Percentiles rank a stretch among this genome's conserved stretches.
Evolutionary conservation across 768 basidiomycete genomes (phyloP).

Genomic region (Termitomyces sp.): DNA sequence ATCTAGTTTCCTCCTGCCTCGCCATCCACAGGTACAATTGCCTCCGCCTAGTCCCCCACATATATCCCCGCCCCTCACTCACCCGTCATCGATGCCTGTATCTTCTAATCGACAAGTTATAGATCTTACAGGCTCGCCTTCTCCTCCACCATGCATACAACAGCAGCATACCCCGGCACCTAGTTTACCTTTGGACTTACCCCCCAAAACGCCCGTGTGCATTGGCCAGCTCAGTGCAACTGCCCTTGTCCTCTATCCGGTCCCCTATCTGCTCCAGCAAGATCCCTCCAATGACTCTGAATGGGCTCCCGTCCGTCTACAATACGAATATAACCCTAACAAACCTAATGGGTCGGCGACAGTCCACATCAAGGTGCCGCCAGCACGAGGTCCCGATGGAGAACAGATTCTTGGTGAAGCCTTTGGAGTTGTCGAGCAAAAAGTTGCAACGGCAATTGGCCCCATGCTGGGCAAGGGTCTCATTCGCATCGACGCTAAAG

Average conservation of each 20-base stretch:
- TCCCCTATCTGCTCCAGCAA: constrained; percentile 54
- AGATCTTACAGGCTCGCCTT: constrained; percentile 69
- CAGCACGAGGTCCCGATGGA: constrained; percentile 41
- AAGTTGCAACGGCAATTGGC: constrained; percentile 70
- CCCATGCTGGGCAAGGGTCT: constrained; percentile 84
- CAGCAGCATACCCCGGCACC: constrained; percentile 19
- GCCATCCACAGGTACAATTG: constrained; percentile 20
- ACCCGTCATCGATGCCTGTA: constrained; percentile 15
- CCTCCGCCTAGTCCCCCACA: constrained; percentile 20
- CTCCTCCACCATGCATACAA: constrained; percentile 36
- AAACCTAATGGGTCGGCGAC: constrained; percentile 59
- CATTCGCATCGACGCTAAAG: constrained; percentile 75
- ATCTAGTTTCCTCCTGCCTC: constrained; percentile 23
- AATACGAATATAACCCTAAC: constrained; percentile 61
- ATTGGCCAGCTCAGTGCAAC: constrained; percentile 82
- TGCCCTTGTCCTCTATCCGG: constrained; percentile 81
- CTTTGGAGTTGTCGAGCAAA: constrained; percentile 85
- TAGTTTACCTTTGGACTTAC: constrained; percentile 49
- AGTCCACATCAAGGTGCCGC: constrained; percentile 72
- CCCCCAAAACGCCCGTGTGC: constrained; percentile 82
- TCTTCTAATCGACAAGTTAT: constrained; percentile 51
- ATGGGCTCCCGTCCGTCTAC: constrained; percentile 66
- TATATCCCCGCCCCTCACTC: constrained; percentile 15
- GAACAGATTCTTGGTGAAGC: constrained; percentile 55
- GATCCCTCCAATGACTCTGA: constrained; percentile 44